Base-by-base conservation (phyloP, 2,329 filamentous ascomycete species). In the Sphaceloma murrayae region DNA sequence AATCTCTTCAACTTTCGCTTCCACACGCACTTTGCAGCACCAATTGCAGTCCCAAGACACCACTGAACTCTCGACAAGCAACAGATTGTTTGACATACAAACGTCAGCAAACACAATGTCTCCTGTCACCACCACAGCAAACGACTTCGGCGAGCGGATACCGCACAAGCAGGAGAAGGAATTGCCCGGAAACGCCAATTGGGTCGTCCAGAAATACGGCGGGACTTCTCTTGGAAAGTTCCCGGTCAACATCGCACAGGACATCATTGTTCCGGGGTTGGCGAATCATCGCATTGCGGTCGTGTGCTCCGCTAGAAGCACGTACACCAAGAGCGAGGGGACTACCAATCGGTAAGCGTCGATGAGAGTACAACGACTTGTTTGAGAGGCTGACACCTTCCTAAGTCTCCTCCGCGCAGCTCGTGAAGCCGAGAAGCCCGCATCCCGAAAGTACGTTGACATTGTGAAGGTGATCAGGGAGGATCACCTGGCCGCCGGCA, bases 201-300 rank as follows among this genome's bases (percentile, higher is more conserved):
- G 87, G 88, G 73, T 94, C 21, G 83, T 95, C 40, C 87, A 94
- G 63, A 95, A 95, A 65, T 94, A 94, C 63, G 88, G 88, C 50
- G 89, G 89, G 42, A 98, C 89, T 43, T 94, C 85, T 59, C 84
- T 96, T 42, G 91, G 89, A 55, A 96, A 96, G 67, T 94, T 94
- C 57, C 81, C 88, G 43, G 74, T 67, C 52, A 65, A 67, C 51
- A 72, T 72, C 57, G 68, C 66, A 48, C 55, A 61, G 51, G 63
- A 83, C 56, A 85, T 89, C 58, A 75, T 88, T 51, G 58, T 66
- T 67, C 60, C 62, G 51, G 63, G 65, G 48, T 58, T 93, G 45
- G 68, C 69, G 45, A 68, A 77, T 46, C 80, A 86, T 59, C 80
- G 80, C 62, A 79, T 95, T 52, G 88, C 87, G 46, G 82, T 98